Percentiles rank a stretch among this genome's conserved stretches.
Conservation (phyloP, 2,329 filamentous ascomycete genomes). For the Fusarium nygamai region DNA sequence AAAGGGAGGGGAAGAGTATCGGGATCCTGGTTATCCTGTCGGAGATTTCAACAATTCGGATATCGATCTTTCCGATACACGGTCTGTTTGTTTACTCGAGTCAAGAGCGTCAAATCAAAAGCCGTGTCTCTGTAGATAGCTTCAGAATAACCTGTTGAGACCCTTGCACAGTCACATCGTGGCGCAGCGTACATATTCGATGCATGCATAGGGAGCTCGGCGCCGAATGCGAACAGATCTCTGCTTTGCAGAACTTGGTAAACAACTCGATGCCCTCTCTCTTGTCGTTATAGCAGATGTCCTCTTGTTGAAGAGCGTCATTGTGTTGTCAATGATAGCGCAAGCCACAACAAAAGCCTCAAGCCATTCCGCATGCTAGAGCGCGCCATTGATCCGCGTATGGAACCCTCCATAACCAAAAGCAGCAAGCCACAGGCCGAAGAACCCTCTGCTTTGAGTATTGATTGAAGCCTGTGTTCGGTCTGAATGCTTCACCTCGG, state of each 20-base stretch:
- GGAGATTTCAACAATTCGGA: constrained; percentile 34
- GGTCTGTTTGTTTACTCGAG: constrained; percentile 33
- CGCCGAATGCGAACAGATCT: constrained; percentile 11
- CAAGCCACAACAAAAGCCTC: constrained; percentile 11
- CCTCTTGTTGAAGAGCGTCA: constrained; percentile 7
- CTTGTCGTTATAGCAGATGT: not conserved
- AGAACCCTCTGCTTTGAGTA: not conserved
- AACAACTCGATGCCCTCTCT: not conserved
- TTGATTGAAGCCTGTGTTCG: not conserved
- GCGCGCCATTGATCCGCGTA: constrained; percentile 17
- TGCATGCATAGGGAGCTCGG: constrained; percentile 7
- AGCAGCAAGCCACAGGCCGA: constrained; percentile 16
- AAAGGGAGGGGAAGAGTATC: constrained; percentile 6
- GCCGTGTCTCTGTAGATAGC: not conserved
- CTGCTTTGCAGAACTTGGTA: constrained; percentile 13
- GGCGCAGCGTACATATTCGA: constrained; percentile 26
- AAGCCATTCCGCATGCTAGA: constrained; percentile 30
- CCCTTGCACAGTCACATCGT: constrained; percentile 26
- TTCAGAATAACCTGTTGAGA: constrained; percentile 21
- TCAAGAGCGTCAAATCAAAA: constrained; percentile 12
- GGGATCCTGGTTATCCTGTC: constrained; percentile 26
- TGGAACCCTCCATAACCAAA: constrained; percentile 12
- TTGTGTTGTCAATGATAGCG: constrained; percentile 21
- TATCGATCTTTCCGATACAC: constrained; percentile 33
- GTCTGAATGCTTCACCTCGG: constrained; percentile 5